Evolutionary conservation across 805 yeast genomes (phyloP).

Genomic region (Torulaspora quercuum): DNA sequence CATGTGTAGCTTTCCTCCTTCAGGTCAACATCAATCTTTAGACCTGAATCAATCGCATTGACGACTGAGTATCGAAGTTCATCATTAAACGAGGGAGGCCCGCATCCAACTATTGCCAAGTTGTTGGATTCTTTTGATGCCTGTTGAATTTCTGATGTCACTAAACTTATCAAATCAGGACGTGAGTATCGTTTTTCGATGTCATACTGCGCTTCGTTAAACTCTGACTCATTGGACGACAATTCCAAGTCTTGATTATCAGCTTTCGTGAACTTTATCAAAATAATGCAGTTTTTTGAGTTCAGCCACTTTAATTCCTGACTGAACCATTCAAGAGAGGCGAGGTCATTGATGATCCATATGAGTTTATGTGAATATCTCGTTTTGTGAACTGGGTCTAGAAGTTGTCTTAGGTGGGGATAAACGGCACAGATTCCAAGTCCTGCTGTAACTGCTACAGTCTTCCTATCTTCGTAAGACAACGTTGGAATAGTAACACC

Average conservation of each 20-base stretch:
- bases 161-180: conserved; percentile 45
- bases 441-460: conserved; percentile 49
- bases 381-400: conserved; percentile 19
- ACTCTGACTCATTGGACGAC: neutral
- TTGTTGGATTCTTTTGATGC: conserved; percentile 42
- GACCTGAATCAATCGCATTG: conserved; percentile 32
- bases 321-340: conserved; percentile 48
- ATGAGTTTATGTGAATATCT: conserved; percentile 41
- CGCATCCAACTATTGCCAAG: conserved; percentile 58
- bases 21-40: conserved; percentile 32
- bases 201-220: conserved; percentile 5
- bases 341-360: conserved; percentile 60
- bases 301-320: conserved; percentile 39
- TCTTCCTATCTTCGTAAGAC: conserved; percentile 37
- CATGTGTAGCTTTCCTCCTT: conserved; percentile 38
- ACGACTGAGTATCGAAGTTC: conserved; percentile 49
- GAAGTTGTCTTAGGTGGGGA: conserved; percentile 34
- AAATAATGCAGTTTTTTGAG: conserved; percentile 31
- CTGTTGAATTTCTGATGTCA: conserved; percentile 35
- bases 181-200: conserved; percentile 38
- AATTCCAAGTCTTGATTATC: conserved; percentile 15
- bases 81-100: conserved; percentile 59
- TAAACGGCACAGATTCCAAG: conserved; percentile 51
- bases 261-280: conserved; percentile 19
- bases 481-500: conserved; percentile 44